These are phyloP conservation scores for Lactifluus subvellereus DNA, from an alignment of 768 basidiomycete species.

Conservation along the genomic window DNA sequence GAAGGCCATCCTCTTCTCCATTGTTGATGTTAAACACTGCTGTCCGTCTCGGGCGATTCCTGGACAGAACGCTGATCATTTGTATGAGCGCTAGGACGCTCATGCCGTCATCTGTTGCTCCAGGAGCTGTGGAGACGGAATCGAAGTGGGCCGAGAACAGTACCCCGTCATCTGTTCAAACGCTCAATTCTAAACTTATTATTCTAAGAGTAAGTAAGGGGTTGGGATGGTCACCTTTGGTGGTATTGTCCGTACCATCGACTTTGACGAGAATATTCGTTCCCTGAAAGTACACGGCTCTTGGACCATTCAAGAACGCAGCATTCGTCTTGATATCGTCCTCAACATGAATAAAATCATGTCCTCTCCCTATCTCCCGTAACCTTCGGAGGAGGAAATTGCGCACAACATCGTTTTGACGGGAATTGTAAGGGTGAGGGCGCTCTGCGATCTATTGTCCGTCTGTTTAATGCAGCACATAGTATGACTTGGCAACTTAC, in stretches of 20 bases:
- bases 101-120: constrained; percentile 77
- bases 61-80: constrained; percentile 43
- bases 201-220: too few relatives aligned
- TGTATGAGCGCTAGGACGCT: constrained; percentile 61
- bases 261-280: constrained; percentile 64
- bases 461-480: background rate
- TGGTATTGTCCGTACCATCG: constrained; percentile 42
- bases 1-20: constrained; percentile 72
- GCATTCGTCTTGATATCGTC: constrained; percentile 48
- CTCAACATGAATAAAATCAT: constrained; percentile 44
- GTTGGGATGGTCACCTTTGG: constrained; percentile 24
- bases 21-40: constrained; percentile 84
- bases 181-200: background rate
- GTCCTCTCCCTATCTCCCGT: constrained; percentile 37
- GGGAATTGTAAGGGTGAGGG: constrained; percentile 76
- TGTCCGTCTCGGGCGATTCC: constrained; percentile 48
- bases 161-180: constrained; percentile 38
- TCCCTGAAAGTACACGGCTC: constrained; percentile 53
- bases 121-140: constrained; percentile 69
- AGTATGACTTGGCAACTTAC: constrained; percentile 29
- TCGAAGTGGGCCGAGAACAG: constrained; percentile 81
- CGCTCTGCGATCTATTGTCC: constrained; percentile 50
- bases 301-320: constrained; percentile 32
- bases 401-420: constrained; percentile 65
- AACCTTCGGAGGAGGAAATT: constrained; percentile 54